Evolutionary conservation across 1,284 basidiomycete species (phyloP), one percentile per base, ranked within the genome.

Genomic region (Apiotrichum mycotoxinovorans): DNA sequence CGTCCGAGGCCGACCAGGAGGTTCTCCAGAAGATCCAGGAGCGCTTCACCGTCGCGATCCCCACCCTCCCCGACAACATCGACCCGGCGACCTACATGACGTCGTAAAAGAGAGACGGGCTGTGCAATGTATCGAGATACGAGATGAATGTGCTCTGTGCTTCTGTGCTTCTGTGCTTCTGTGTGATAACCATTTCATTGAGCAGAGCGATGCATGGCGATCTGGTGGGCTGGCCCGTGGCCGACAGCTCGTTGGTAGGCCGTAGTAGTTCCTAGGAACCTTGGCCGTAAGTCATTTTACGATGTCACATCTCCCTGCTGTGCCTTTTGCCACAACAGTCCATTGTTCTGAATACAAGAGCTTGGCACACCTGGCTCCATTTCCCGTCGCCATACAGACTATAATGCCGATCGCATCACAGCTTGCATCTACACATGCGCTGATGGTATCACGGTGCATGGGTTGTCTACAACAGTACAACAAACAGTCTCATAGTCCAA

Each of bases 1-100:
- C 92, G 4, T 89, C 86, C 27, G 94, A 97, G 53, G 85, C 83
- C 61, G 96, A 99, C 74, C 86, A 90, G 73, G 88, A 91, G 78
- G 94, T 98, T 60, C 88, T 99, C 45, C 67, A 76, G 58, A 76
- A 76, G 73, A 78, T 78, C 59, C 76, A 78, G 64, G 76, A 78
- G 64, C 61, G 76, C 61, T 78, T 78, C 71, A 76, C 75, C 14
- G 76, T 78, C 35, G 76, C 76, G 45, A 78, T 78, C 63, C 76
- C 76, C 18, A 72, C 71, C 30, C 63, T 78, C 58, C 74, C 74
- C 26, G 74, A 74, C 50, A 71, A 69, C 23, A 64, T 76, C 51
- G 74, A 76, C 65, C 72, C 74, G 22, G 64, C 72, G 30, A 76
- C 73, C 23, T 76, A 76, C 68, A 76, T 70, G 69, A 72, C 69